Base-by-base conservation (phyloP, 2,329 filamentous ascomycete species). In the Mollisia scopiformis region DNA sequence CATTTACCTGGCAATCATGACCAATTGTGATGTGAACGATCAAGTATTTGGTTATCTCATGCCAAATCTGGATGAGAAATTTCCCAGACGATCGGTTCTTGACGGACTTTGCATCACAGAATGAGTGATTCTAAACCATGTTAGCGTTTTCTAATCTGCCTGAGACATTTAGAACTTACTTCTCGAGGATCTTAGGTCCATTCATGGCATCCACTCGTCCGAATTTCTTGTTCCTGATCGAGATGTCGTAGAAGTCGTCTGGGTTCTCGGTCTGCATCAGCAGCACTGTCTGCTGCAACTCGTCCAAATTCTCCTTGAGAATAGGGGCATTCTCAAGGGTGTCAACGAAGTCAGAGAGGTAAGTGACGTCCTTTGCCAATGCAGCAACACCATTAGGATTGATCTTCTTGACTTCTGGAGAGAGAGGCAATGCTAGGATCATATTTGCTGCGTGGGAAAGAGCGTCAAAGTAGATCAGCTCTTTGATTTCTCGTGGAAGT, bases 171-270 rank as follows among this genome's bases (percentile, higher is more conserved):
- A 41, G 50, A 23, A 58, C 82, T 66, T 83, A 92, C 90, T 99
- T 99, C 78, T 98, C 94, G n/a, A 99, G 77, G 63, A 99, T 75
- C 41, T 92, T 81, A 0, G 93, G 92, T 0, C 94, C 95, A 73
- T 96, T 96, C 74, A 96, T 82, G 55, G 92, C 90, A 77, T 98
- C 92, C 33, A 99, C 96, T 57, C 92, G 88, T 16, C 93, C 91
- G 73, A 97, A 99, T 74, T 97, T 96, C 78, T 91, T 93, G 77
- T 97, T 97, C 55, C 93, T 82, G 14, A 89, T 91, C 5, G 89
- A 90, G 53, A 95, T 89, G 73, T 99, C 95, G 74, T 95, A 99
- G 76, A 97, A 99, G 75, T 98, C 94, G 66, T 98, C 93, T n/a
- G 92, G 87, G 69, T 96, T 96, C 41, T 96, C 92, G 1, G 85